Evolutionary conservation across 2,329 filamentous ascomycete species (phyloP), one percentile per base, ranked within the genome.

Genomic region (Ampelomyces quisqualis): DNA sequence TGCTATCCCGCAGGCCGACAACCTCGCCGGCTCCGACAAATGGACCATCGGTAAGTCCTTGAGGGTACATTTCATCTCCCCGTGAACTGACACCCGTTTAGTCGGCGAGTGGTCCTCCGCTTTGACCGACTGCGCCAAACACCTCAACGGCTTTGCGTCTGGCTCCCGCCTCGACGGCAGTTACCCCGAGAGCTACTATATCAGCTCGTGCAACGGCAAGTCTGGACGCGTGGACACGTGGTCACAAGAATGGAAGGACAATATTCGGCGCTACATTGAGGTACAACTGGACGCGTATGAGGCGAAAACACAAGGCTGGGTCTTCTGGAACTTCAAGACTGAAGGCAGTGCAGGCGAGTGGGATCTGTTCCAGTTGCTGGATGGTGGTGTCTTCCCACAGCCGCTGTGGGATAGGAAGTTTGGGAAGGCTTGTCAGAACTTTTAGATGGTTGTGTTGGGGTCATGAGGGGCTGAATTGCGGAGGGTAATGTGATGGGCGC

Each of bases 71-170:
- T 9, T 8, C 22, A n/a, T 19, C 2, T n/a, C 5, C 24, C 26
- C 13, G 20, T 26, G 15, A 15, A n/a, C 8, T 23, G 13, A 3
- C 24, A 31, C 5, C 8, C 23, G 14, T 14, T 20, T n/a, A 51
- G 49, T 84, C 3, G 83, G 83, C 35, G 84, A 86, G 65, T 86
- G 82, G 82, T 79, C 77, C 0, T 82, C 74, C 13, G 82, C 82
- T 22, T 74, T 85, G 69, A 85, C 82, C 1, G 78, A 81, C 57
- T 78, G 77, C 54, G 76, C 77, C 6, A 60, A 62, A 1, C 64
- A 69, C 22, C 65, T 76, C 27, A 76, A 76, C 47, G 73, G 67
- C 44, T 65, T 57, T 40, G 45, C 40, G 5, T n/a, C 78, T 13
- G 81, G 81, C 13, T 74, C 80, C 9, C 75, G 84, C 34, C 80